A percentile compares a stretch with the other conserved stretches of the same genome.
Evolutionary conservation across 495 filamentous ascomycete genomes (phyloP).

Genomic region (Xylaria sp.): DNA sequence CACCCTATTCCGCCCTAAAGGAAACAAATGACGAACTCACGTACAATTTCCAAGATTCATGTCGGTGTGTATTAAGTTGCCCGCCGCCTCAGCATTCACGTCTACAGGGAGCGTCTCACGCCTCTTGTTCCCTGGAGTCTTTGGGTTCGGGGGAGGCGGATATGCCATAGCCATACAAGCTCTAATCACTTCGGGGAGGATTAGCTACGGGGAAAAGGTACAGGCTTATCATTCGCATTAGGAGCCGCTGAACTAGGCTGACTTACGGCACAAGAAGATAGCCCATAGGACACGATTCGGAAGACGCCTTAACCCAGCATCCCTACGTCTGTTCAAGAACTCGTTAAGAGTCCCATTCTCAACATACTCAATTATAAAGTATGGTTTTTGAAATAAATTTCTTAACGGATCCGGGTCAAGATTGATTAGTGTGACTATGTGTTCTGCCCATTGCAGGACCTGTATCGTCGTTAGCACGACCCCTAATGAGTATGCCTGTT

Average conservation of each 20-base stretch:
- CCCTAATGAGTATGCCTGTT: not conserved
- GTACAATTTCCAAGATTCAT: conserved; percentile 9
- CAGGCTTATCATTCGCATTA: not conserved
- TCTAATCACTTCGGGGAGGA: not conserved
- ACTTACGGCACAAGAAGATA: conserved; percentile 3
- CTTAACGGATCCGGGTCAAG: not conserved
- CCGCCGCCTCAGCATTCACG: not conserved
- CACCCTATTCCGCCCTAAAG: not conserved
- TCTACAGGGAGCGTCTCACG: not conserved
- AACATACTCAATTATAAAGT: conserved; percentile 1
- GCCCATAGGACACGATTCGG: conserved; percentile 6
- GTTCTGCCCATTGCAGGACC: not conserved
- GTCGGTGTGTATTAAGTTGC: not conserved
- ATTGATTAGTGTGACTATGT: not conserved
- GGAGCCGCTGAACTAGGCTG: not conserved
- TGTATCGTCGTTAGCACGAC: not conserved
- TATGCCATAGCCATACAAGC: not conserved
- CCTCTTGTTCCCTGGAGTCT: not conserved
- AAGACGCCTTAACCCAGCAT: not conserved
- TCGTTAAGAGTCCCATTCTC: not conserved
- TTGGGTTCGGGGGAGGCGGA: not conserved
- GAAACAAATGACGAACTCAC: not conserved
- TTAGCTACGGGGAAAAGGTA: not conserved
- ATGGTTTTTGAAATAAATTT: not conserved
- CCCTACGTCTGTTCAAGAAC: not conserved